Percentiles rank a stretch among this genome's conserved stretches.
Conservation (phyloP, 257 asterid genomes). For the Primulina tabacum region DNA sequence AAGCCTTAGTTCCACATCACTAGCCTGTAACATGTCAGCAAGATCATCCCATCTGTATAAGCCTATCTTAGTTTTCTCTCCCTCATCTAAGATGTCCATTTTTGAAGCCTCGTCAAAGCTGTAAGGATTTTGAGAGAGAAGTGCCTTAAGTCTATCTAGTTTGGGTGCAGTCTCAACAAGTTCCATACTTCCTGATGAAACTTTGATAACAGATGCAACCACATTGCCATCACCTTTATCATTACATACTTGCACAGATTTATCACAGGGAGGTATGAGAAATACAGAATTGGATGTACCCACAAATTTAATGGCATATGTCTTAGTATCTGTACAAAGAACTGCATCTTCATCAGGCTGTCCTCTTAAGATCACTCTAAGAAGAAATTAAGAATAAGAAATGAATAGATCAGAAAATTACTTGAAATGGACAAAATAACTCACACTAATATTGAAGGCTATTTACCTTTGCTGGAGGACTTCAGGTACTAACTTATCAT, state of each 20-base stretch:
- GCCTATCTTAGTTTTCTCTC: constrained; percentile 29
- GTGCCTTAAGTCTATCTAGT: constrained; percentile 69
- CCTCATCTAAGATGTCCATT: constrained; percentile 48
- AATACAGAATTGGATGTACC: constrained; percentile 88
- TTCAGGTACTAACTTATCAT: constrained; percentile 76
- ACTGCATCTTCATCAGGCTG: constrained; percentile 92
- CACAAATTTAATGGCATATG: constrained; percentile 84
- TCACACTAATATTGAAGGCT: constrained; percentile 9
- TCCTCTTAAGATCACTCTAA: constrained; percentile 82
- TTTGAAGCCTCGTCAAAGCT: constrained; percentile 49
- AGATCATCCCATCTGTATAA: constrained; percentile 81
- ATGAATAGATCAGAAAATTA: neutral
- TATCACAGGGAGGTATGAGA: constrained; percentile 70
- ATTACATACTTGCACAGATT: constrained; percentile 23
- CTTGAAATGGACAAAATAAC: constrained; percentile 6
- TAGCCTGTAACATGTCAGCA: constrained; percentile 68
- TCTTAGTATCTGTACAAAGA: constrained; percentile 77
- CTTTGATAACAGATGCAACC: constrained; percentile 65
- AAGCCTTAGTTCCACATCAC: constrained; percentile 65
- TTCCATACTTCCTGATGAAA: constrained; percentile 82
- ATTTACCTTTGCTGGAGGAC: constrained; percentile 63
- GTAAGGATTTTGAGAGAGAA: constrained; percentile 76
- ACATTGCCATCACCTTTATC: constrained; percentile 33
- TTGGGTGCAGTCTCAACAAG: constrained; percentile 85
- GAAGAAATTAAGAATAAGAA: constrained; percentile 11